Conservation (phyloP, 208 protist species). For the Histomonas meleagridis region DNA sequence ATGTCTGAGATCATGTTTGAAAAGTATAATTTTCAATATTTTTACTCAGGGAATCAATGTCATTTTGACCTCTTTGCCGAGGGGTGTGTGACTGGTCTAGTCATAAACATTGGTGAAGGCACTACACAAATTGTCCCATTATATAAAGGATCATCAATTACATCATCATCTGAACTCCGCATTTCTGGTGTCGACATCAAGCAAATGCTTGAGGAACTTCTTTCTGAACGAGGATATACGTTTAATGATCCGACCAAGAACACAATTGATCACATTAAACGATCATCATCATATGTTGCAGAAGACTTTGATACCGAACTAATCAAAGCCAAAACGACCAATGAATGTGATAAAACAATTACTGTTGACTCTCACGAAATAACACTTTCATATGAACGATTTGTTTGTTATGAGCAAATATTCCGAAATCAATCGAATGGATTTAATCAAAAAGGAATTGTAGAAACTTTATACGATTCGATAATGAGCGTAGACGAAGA, state of each 20-base stretch:
- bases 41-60: constrained; percentile 74
- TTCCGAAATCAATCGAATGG: constrained; percentile 61
- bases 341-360: constrained; percentile 55
- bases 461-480: background rate
- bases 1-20: constrained; percentile 73
- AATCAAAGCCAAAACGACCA: constrained; percentile 45
- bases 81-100: constrained; percentile 67
- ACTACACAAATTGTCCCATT: constrained; percentile 88
- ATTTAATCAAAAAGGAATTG: background rate
- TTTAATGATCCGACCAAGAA: constrained; percentile 58
- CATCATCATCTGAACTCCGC: constrained; percentile 56
- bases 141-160: constrained; percentile 66
- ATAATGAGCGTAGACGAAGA: constrained; percentile 61
- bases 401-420: constrained; percentile 61
- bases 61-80: constrained; percentile 73
- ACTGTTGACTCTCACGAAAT: constrained; percentile 57
- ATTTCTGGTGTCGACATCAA: constrained; percentile 63
- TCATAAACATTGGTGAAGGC: constrained; percentile 83
- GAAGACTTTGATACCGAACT: constrained; percentile 59
- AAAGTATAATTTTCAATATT: constrained; percentile 61
- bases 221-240: constrained; percentile 54
- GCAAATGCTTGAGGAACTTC: constrained; percentile 55
- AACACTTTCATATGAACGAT: constrained; percentile 52
- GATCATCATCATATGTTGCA: constrained; percentile 61
- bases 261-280: constrained; percentile 64